These are phyloP conservation scores for Chytriomyces hyalinus DNA, from an alignment of 192 early-diverging fungal genomes.

Conservation along the genomic window DNA sequence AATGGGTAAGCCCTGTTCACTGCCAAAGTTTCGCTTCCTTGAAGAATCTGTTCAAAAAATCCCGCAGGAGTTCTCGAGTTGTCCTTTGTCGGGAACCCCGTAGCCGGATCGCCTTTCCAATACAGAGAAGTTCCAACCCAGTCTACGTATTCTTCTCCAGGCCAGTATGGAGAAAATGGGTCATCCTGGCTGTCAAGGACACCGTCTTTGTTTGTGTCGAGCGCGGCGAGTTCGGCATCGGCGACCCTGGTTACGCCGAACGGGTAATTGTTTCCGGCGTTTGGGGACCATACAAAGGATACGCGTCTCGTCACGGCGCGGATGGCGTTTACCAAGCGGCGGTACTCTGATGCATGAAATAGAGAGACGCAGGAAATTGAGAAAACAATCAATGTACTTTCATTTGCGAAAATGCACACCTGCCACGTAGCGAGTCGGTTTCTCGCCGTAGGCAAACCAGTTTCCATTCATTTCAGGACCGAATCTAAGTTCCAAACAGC, in stretches of 20 bases:
- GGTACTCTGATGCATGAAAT: slow-evolving; percentile 39
- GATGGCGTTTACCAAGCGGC: slow-evolving; percentile 37
- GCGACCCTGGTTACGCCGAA: slow-evolving; percentile 19
- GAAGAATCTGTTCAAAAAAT: slow-evolving; percentile 11
- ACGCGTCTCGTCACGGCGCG: slow-evolving; percentile 31
- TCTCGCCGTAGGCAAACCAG: slow-evolving; percentile 29
- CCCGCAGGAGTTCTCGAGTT: not conserved
- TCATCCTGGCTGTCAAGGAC: slow-evolving; percentile 42
- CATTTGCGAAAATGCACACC: too few relatives aligned
- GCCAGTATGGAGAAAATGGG: slow-evolving; percentile 57
- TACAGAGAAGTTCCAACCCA: slow-evolving; percentile 33
- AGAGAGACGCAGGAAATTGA: too few relatives aligned
- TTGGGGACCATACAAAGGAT: slow-evolving; percentile 51
- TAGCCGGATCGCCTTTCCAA: slow-evolving; percentile 23
- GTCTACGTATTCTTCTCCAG: slow-evolving; percentile 44
- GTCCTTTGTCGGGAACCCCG: not conserved
- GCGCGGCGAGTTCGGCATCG: slow-evolving; percentile 34
- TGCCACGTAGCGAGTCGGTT: slow-evolving; percentile 8
- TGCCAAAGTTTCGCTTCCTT: not conserved
- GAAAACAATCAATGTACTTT: too few relatives aligned
- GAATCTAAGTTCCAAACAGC: too few relatives aligned
- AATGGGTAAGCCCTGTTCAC: slow-evolving; percentile 19
- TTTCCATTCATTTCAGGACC: slow-evolving; percentile 56
- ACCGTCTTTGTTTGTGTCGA: slow-evolving; percentile 58
- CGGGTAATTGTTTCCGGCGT: slow-evolving; percentile 42